These are phyloP conservation scores for Gossypium schwendimanii DNA, from an alignment of 441 rosid genomes.

Conservation along the genomic window DNA sequence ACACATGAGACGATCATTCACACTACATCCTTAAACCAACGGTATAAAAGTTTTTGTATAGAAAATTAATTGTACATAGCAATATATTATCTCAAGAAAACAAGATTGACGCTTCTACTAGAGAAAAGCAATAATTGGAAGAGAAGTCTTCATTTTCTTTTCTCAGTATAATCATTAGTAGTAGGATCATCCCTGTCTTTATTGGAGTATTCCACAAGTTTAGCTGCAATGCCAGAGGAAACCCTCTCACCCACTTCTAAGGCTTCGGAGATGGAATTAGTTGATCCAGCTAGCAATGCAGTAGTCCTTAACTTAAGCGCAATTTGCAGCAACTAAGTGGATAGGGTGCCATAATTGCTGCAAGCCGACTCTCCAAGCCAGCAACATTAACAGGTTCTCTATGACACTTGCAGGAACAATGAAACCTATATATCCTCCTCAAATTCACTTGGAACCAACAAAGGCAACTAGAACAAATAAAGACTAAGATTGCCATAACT, in stretches of 20 bases:
- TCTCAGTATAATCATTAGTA: background rate
- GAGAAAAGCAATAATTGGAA: background rate
- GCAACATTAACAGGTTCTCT: constrained; percentile 20
- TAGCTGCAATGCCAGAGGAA: background rate
- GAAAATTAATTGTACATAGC: background rate
- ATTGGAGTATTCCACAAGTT: background rate
- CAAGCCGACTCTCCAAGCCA: constrained; percentile 4
- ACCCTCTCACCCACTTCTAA: constrained; percentile 23
- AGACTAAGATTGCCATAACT: background rate
- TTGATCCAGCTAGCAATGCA: constrained; percentile 35
- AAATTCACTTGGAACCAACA: constrained; percentile 5
- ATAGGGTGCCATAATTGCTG: constrained; percentile 10
- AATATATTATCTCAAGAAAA: background rate
- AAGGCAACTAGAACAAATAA: background rate
- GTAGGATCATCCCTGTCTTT: background rate
- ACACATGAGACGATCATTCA: background rate
- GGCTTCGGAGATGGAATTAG: constrained; percentile 49
- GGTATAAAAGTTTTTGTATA: background rate
- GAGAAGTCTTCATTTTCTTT: background rate
- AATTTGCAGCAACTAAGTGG: constrained; percentile 27
- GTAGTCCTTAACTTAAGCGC: constrained; percentile 29
- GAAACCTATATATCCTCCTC: constrained; percentile 15
- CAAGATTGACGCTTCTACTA: background rate
- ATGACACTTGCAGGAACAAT: background rate
- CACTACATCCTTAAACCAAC: background rate